Evolutionary conservation across 768 basidiomycete genomes (phyloP).

Genomic region (Naematelia encephala): DNA sequence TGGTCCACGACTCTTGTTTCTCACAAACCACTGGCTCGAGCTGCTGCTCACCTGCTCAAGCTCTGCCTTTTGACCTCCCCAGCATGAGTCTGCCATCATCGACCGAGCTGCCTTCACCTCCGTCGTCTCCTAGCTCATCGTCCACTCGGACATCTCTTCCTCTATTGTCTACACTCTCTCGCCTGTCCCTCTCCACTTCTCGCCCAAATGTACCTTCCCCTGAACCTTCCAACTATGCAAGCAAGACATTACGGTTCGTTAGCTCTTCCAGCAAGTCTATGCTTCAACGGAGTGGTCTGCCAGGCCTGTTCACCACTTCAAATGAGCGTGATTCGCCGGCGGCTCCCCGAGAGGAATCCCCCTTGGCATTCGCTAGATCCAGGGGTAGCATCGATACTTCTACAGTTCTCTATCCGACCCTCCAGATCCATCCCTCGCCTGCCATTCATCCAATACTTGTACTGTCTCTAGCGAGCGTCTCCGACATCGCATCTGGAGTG

Average conservation of each 20-base stretch:
- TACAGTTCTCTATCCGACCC: not conserved
- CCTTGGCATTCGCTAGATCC: not conserved
- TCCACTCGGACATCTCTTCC: constrained; percentile 1
- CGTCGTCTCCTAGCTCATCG: not conserved
- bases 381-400: not conserved
- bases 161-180: constrained; percentile 16
- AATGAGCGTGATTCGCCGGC: not conserved
- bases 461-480: constrained; percentile 13
- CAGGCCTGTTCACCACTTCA: not conserved
- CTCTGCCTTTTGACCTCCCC: not conserved
- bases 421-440: constrained; percentile 10
- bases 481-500: constrained; percentile 10
- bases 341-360: not conserved
- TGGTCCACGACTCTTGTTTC: too few relatives aligned
- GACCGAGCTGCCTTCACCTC: not conserved
- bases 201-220: constrained; percentile 9
- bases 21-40: too few relatives aligned
- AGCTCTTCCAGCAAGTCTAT: not conserved
- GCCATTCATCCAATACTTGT: constrained; percentile 6
- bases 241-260: constrained; percentile 11
- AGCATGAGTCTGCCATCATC: not conserved
- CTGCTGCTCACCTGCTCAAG: too few relatives aligned
- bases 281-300: not conserved
- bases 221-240: constrained; percentile 2
- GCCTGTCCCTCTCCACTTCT: constrained; percentile 16